Conservation (phyloP, 345 rosid species). For the Garcia nutans region DNA sequence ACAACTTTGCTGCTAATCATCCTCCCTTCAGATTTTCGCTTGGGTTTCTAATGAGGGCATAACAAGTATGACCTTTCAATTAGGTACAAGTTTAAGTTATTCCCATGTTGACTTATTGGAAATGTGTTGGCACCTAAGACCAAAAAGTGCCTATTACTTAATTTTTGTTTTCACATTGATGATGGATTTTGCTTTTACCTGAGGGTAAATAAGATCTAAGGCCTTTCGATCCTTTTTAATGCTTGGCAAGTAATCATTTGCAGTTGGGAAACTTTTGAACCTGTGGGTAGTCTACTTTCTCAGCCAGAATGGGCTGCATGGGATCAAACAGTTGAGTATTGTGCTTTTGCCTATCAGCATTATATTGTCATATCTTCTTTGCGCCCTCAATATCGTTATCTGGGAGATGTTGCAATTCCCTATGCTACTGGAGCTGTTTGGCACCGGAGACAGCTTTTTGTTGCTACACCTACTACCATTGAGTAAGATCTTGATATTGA, state of each 20-base stretch:
- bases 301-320: constrained; percentile 99
- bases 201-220: constrained; percentile 1
- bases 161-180: neutral
- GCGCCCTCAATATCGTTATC: constrained; percentile 93
- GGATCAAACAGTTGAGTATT: constrained; percentile 98
- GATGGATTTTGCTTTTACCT: neutral
- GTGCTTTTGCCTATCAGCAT: constrained; percentile 93
- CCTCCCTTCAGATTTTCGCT: neutral
- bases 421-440: constrained; percentile 97
- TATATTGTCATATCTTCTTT: constrained; percentile 89
- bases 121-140: neutral
- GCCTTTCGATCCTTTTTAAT: constrained; percentile 13
- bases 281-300: constrained; percentile 93
- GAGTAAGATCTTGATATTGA: constrained; percentile 59
- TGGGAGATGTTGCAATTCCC: constrained; percentile 96
- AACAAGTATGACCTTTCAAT: neutral
- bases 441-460: constrained; percentile 97
- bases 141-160: no score
- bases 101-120: neutral
- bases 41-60: neutral
- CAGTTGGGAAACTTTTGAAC: constrained; percentile 98
- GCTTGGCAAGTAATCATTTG: constrained; percentile 31
- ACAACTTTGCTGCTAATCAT: neutral
- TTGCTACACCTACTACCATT: constrained; percentile 93
- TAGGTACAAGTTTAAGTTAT: neutral